Base-by-base conservation (phyloP, 768 basidiomycete genomes). In the Serpula lacrymans region DNA sequence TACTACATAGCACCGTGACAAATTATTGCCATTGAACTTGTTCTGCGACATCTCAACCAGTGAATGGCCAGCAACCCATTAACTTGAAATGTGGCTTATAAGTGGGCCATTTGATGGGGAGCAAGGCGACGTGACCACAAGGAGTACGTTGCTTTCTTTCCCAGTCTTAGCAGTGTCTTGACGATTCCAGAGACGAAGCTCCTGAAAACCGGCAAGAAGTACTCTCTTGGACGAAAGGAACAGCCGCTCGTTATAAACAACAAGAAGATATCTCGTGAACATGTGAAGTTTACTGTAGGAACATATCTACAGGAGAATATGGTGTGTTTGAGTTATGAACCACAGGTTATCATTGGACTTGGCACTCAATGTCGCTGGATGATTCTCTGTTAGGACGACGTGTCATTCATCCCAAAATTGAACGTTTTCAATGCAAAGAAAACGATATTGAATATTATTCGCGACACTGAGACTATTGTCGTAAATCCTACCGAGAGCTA, bases 261-360 rank as follows among this genome's bases (percentile, higher is more conserved):
- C 62, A 80, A 79, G 52, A 82, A 77, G 54, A 69, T 90, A 33
- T 88, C 86, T 0, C 68, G 71, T 21, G 64, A 75, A 16, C 80
- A 85, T 47, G 78, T 76, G 34, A 59, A 69, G 34, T 74, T 89
- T 41, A 60, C 63, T 5, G 79, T 88, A 3, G 80, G 70, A 1
- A 46, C 62, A 3, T 82, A 70, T 39, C 60, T 73, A 1, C 47
- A 54, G 11, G 75, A 78, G 27, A 71, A 85, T 43, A 69, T 71
- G 43, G 86, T 87, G 52, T 43, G 82, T 44, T 41, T 27, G n/a
- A 13, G 13, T n/a, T 18, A 18, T 23, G 6, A 32, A 35, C n/a
- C 1, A 22, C 16, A 23, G 27, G 9, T 9, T 29, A 9, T 29
- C n/a, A 29, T n/a, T 29, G 27, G 14, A 29, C n/a, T n/a, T n/a